Evolutionary conservation across 192 early-diverging fungal species (phyloP).

Genomic region (Pecoramyces ruminantium): DNA sequence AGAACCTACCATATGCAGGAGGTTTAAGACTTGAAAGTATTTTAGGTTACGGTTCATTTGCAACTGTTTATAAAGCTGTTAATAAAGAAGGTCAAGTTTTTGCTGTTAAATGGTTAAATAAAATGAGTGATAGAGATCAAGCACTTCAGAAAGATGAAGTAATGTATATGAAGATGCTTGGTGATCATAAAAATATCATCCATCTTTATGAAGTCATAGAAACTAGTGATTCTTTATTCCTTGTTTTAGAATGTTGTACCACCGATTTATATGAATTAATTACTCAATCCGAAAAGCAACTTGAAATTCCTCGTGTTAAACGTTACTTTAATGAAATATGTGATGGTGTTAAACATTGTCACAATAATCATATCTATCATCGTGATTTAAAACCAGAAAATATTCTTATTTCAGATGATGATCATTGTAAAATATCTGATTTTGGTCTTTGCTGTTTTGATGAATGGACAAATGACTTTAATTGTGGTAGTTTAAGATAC

Average conservation of each 20-base stretch:
- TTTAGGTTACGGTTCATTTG: neutral
- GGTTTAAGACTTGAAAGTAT: neutral
- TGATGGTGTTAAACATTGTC: constrained; percentile 69
- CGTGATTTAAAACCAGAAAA: constrained; percentile 82
- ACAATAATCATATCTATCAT: constrained; percentile 66
- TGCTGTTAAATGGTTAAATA: neutral
- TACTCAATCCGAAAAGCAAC: neutral
- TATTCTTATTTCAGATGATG: neutral
- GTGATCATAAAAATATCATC: constrained; percentile 63
- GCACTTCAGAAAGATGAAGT: neutral
- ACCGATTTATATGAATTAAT: constrained; percentile 33
- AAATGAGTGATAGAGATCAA: neutral
- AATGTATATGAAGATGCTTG: constrained; percentile 37
- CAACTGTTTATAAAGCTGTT: neutral
- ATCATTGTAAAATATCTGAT: neutral
- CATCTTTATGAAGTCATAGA: constrained; percentile 79
- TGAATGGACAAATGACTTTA: constrained; percentile 55
- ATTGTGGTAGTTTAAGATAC: constrained; percentile 75
- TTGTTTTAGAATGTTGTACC: constrained; percentile 87
- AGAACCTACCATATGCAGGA: neutral
- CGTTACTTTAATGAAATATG: constrained; percentile 22
- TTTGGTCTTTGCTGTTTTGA: constrained; percentile 20
- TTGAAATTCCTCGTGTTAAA: neutral
- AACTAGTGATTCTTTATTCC: constrained; percentile 69
- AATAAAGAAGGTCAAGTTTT: neutral